Conservation (phyloP, 805 yeast genomes). For the Zygotorulaspora florentina region DNA sequence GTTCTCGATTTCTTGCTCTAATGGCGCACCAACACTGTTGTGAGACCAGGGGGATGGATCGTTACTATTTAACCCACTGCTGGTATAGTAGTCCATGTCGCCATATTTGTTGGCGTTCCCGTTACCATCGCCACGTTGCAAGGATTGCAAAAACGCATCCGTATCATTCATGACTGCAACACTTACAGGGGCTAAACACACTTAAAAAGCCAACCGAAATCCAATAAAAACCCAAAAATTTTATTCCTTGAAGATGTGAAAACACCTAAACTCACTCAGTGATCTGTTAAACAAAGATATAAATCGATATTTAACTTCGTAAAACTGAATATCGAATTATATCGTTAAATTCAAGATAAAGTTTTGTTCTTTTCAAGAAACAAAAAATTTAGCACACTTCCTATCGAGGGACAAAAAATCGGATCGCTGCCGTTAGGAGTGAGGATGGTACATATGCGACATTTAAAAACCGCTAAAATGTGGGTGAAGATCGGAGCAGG, state of each 20-base stretch:
- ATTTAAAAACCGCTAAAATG: too few relatives aligned
- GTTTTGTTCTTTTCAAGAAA: background rate
- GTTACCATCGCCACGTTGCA: conserved; percentile 1
- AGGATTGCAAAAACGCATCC: conserved; percentile 5
- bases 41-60: conserved; percentile 5
- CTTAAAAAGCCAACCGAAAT: background rate
- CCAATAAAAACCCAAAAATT: background rate
- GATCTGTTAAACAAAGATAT: background rate
- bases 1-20: conserved; percentile 1
- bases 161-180: conserved; percentile 4
- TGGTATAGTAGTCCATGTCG: conserved; percentile 1
- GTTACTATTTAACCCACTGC: conserved; percentile 2
- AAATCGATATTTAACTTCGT: background rate
- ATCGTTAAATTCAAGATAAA: background rate
- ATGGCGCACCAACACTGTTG: background rate
- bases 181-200: background rate
- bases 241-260: background rate
- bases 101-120: background rate
- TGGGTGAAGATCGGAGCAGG: background rate
- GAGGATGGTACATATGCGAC: too few relatives aligned
- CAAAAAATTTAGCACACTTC: background rate
- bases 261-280: background rate
- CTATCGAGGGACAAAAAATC: background rate
- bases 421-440: background rate
- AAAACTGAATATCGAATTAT: background rate